These are phyloP conservation scores for Fusarium sp. DNA, from an alignment of 2,329 filamentous ascomycete genomes.

Conservation along the genomic window DNA sequence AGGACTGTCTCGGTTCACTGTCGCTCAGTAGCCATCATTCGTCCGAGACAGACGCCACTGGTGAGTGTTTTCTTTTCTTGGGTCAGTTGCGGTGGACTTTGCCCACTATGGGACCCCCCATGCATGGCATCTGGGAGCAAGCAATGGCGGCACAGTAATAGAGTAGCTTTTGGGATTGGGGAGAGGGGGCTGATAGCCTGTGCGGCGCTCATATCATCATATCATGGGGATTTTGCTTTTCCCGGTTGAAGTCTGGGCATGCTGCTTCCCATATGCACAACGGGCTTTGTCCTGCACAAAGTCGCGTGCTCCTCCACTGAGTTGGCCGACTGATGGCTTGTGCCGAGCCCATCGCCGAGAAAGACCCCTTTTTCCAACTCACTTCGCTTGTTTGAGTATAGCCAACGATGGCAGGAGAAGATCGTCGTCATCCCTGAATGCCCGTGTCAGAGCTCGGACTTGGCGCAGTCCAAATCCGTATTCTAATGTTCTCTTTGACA, in stretches of 20 bases:
- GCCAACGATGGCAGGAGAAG: slow-evolving; percentile 31
- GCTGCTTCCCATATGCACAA: slow-evolving; percentile 30
- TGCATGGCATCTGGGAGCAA: slow-evolving; percentile 33
- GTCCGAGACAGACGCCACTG: slow-evolving; percentile 38
- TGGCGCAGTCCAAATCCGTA: slow-evolving; percentile 23
- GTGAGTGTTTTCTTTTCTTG: slow-evolving; percentile 23
- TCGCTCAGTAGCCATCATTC: slow-evolving; percentile 37
- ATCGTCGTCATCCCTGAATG: slow-evolving; percentile 34
- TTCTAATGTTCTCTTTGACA: slow-evolving; percentile 4
- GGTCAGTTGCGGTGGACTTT: slow-evolving; percentile 28
- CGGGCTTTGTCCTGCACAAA: slow-evolving; percentile 36
- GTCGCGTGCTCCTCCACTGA: slow-evolving; percentile 39
- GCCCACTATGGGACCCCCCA: slow-evolving; percentile 21
- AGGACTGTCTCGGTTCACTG: slow-evolving; percentile 11
- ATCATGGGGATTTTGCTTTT: slow-evolving; percentile 36
- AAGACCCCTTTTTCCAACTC: slow-evolving; percentile 38
- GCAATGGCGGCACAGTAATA: slow-evolving; percentile 15
- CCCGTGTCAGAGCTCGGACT: slow-evolving; percentile 17
- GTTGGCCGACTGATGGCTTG: slow-evolving; percentile 21
- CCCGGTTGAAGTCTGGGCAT: not conserved
- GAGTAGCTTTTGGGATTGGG: not conserved
- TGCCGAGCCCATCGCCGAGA: slow-evolving; percentile 39
- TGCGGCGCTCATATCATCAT: slow-evolving; percentile 26
- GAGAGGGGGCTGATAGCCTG: not conserved
- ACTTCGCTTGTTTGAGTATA: slow-evolving; percentile 34